phyloP scores from a whole-genome alignment of 2,329 filamentous ascomycete genomes.

The Verticillium tricorpus region DNA sequence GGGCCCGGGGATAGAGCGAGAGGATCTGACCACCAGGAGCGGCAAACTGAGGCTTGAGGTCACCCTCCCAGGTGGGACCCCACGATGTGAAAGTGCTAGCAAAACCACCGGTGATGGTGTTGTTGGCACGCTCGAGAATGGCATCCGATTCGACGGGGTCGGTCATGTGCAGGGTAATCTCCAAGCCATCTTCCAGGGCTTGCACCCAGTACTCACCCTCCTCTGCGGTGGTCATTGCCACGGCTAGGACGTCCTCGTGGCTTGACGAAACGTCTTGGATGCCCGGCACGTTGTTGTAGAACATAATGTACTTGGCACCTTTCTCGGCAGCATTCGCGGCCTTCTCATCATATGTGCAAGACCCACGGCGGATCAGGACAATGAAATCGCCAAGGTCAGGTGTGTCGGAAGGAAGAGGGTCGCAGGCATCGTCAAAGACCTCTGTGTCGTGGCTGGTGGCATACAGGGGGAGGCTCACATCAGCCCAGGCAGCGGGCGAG shows the following conservation, averaged over 20 bases:
- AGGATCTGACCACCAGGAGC: constrained; percentile 54
- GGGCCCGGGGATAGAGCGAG: constrained; percentile 47
- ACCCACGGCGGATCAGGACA: constrained; percentile 56
- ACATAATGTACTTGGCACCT: constrained; percentile 56
- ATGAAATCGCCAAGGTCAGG: constrained; percentile 54
- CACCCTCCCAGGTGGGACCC: constrained; percentile 57
- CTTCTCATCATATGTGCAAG: constrained; percentile 52
- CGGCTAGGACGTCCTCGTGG: constrained; percentile 27
- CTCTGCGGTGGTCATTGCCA: constrained; percentile 35
- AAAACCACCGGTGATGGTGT: constrained; percentile 44
- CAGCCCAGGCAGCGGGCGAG: constrained; percentile 34
- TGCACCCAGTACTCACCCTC: constrained; percentile 40
- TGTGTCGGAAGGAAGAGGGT: constrained; percentile 44
- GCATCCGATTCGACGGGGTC: constrained; percentile 30
- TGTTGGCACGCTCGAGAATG: constrained; percentile 28
- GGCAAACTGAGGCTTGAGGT: constrained; percentile 52
- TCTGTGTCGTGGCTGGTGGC: constrained; percentile 44
- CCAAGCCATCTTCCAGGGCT: constrained; percentile 35
- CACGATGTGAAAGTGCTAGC: constrained; percentile 51
- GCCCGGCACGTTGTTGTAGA: constrained; percentile 52
- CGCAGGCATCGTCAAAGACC: constrained; percentile 45
- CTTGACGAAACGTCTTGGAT: constrained; percentile 25
- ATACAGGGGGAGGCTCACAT: constrained; percentile 45
- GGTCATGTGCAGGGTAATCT: constrained; percentile 39
- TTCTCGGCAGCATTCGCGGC: constrained; percentile 44